These are phyloP conservation scores for Exophiala mesophila DNA, from an alignment of 2,329 filamentous ascomycete species.

Conservation along the genomic window DNA sequence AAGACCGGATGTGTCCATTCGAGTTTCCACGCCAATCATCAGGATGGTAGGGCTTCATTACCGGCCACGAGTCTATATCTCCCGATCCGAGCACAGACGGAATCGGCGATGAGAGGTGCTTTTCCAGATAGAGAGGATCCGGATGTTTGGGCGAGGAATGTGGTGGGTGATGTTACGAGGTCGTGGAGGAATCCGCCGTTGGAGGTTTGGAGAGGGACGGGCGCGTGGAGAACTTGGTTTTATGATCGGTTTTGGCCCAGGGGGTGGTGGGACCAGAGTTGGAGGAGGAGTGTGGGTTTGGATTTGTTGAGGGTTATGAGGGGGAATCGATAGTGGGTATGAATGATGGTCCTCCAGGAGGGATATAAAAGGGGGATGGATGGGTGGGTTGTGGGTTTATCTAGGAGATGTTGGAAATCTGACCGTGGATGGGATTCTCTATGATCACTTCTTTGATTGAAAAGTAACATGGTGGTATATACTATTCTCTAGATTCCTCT, in stretches of 20 bases:
- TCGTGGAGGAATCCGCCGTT: slow-evolving; percentile 10
- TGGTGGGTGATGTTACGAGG: slow-evolving; percentile 10
- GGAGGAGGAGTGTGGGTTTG: slow-evolving; percentile 16
- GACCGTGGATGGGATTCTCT: too few relatives aligned
- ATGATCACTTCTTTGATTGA: too few relatives aligned
- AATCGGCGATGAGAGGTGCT: slow-evolving; percentile 16
- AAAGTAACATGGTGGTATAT: too few relatives aligned
- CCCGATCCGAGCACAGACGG: slow-evolving; percentile 15
- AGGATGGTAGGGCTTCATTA: slow-evolving; percentile 12
- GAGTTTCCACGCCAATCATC: slow-evolving; percentile 19
- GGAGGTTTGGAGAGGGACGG: slow-evolving; percentile 20
- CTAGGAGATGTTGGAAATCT: too few relatives aligned
- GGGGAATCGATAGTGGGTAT: too few relatives aligned
- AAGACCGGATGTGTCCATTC: slow-evolving; percentile 24
- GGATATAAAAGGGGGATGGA: too few relatives aligned
- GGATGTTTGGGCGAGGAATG: slow-evolving; percentile 13
- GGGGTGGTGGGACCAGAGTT: slow-evolving; percentile 21
- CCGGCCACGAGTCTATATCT: slow-evolving; percentile 13
- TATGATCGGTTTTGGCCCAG: slow-evolving; percentile 13
- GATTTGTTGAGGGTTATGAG: slow-evolving; percentile 13
- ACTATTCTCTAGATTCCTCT: too few relatives aligned
- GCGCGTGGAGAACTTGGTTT: slow-evolving; percentile 20
- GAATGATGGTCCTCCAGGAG: too few relatives aligned
- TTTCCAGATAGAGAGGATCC: slow-evolving; percentile 19
- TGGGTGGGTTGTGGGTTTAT: too few relatives aligned